Conservation (phyloP, 495 filamentous ascomycete genomes). For the Aspergillus sparsus region DNA sequence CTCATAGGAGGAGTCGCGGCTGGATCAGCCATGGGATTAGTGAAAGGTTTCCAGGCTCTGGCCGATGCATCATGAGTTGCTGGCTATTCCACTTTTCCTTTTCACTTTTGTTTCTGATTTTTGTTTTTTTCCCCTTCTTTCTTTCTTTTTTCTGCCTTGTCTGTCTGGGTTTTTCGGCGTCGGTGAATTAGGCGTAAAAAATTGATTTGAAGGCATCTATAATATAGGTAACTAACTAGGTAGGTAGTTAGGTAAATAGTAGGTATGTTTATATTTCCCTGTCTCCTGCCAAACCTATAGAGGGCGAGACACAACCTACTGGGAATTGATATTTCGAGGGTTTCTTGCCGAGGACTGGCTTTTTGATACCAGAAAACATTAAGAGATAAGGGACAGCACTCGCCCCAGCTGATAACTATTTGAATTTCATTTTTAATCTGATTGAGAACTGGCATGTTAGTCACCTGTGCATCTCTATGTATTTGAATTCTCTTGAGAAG, state of each 20-base stretch:
- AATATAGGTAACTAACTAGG: background rate
- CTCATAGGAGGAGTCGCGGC: slow-evolving; percentile 66
- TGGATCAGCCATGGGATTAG: slow-evolving; percentile 63
- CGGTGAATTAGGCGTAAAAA: background rate
- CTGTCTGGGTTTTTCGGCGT: background rate
- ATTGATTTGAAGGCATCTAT: background rate
- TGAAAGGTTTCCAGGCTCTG: slow-evolving; percentile 54
- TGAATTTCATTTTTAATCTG: no score
- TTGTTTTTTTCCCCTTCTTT: background rate
- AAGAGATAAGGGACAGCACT: no score
- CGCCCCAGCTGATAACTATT: no score
- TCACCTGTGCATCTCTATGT: no score
- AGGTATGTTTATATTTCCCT: background rate
- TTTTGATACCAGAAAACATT: no score
- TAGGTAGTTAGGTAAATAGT: background rate
- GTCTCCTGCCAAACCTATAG: background rate
- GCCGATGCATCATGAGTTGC: slow-evolving; percentile 23
- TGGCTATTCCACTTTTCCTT: background rate
- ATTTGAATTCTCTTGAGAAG: no score
- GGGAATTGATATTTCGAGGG: no score
- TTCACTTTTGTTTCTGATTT: background rate
- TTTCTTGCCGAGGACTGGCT: no score
- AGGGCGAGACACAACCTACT: no score
- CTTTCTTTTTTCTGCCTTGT: background rate
- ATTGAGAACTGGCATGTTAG: no score